Evolutionary conservation across 768 basidiomycete genomes (phyloP).

Genomic region (Neoboletus subvelutipes): DNA sequence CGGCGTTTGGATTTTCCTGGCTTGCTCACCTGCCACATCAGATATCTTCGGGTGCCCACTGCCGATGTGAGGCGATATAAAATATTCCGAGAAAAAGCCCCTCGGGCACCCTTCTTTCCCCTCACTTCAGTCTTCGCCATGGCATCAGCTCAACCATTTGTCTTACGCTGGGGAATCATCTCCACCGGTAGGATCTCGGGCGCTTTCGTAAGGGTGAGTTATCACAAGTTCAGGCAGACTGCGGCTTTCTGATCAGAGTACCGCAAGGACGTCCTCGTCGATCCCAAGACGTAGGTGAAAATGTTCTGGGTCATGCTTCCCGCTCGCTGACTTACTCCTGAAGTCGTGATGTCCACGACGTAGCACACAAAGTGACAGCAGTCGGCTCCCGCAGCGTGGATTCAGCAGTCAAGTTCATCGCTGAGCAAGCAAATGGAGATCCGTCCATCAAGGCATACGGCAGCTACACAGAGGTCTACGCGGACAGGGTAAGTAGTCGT

Average conservation of each 20-base stretch:
- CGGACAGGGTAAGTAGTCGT: conserved; percentile 53
- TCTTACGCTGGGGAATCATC: conserved; percentile 83
- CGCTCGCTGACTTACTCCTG: background rate
- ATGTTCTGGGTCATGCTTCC: background rate
- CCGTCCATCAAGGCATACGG: conserved; percentile 65
- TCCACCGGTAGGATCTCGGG: conserved; percentile 76
- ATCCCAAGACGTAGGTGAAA: conserved; percentile 66
- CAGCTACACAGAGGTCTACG: conserved; percentile 70
- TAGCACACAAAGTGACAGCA: conserved; percentile 66
- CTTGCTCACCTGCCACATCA: conserved; percentile 9
- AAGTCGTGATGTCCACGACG: conserved; percentile 66
- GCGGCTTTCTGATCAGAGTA: conserved; percentile 1
- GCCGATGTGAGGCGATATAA: conserved; percentile 1
- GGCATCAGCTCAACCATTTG: conserved; percentile 35
- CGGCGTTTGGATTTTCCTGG: background rate
- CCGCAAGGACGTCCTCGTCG: conserved; percentile 66
- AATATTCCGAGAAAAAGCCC: background rate
- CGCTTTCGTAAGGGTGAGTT: conserved; percentile 61
- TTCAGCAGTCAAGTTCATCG: conserved; percentile 71
- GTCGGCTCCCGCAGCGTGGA: conserved; percentile 74
- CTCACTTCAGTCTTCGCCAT: conserved; percentile 7
- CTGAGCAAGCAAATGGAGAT: conserved; percentile 48
- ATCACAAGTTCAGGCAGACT: background rate
- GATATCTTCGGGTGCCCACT: background rate
- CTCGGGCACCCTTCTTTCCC: conserved; percentile 1